Evolutionary conservation across 2,329 filamentous ascomycete genomes (phyloP).

Genomic region (Phialocephala subalpina): DNA sequence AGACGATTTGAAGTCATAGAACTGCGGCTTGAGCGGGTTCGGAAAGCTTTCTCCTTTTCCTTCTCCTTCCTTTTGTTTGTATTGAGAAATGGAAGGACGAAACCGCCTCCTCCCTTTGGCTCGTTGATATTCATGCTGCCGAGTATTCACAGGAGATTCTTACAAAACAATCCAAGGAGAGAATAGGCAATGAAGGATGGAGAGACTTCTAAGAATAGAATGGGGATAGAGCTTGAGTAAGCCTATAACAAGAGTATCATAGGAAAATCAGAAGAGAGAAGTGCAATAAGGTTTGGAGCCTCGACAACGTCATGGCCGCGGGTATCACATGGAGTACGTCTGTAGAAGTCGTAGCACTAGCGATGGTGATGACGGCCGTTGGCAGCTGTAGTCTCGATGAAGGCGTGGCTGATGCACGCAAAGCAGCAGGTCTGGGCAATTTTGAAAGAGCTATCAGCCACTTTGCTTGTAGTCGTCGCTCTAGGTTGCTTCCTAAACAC

Average conservation of each 20-base stretch:
- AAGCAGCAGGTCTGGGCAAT: constrained; percentile 6
- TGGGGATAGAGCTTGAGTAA: no score
- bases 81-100: constrained; percentile 36
- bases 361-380: constrained; percentile 11
- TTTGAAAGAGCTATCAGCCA: neutral
- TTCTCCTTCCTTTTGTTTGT: constrained; percentile 14
- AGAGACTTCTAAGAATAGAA: no score
- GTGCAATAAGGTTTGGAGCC: neutral
- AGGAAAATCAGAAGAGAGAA: neutral
- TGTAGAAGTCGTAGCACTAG: neutral
- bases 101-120: constrained; percentile 29
- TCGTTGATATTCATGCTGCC: constrained; percentile 39
- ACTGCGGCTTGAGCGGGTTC: constrained; percentile 22
- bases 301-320: neutral
- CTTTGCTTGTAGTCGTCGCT: neutral
- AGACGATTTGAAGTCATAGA: constrained; percentile 33
- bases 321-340: neutral
- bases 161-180: neutral
- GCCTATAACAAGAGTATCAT: neutral
- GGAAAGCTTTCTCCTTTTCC: constrained; percentile 1
- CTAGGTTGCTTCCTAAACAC: neutral
- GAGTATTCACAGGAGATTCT: neutral
- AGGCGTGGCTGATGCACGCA: neutral
- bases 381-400: constrained; percentile 5
- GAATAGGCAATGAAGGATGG: neutral